Base-by-base conservation (phyloP, 129 eudicot genomes). In the Tagetes erecta region DNA sequence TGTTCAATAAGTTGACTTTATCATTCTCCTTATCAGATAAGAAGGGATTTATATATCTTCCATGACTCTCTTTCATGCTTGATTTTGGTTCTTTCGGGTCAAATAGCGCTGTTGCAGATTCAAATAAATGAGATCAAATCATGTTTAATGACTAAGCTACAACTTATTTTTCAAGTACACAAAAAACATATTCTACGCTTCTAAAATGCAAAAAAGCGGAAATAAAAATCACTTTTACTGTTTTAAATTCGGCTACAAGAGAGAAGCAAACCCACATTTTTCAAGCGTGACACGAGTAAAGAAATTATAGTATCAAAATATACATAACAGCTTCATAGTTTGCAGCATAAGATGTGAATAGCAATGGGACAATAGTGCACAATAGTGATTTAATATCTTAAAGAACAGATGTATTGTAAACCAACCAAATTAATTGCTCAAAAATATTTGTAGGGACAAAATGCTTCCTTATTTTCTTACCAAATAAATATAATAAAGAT, bases 61-160 rank as follows among this genome's bases (percentile, higher is more conserved):
- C 75, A 70, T 65, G 78, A 65, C 82, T 74, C 46, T 82, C 95
- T 63, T 79, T 88, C 87, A 88, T 79, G 50, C 27, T 74, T 36
- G 37, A 42, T 58, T 63, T 62, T 58, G 47, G 27, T 60, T 14
- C 68, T 42, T 73, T 68, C 46, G 78, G 62, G 13, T 62, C 60
- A 34, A 74, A 37, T 62, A 74, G 47, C 45, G 46, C 46, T 46
- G 40, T 31, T 64, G 57, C 62, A 74, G 46, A 46, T 35, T 39
- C 39, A 55, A 71, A 56, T 55, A 46, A 36, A 27, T 53, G 57
- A 71, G 55, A 40, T 27, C 11, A 36, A 71, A 56, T 56, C 53
- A 55, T 9, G 52, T 31, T 34, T 5, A 67, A 36, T 33, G 65
- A 71, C 50, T 53, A 71, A 71, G 64, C 64, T 9, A 71, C 31